phyloP scores from a whole-genome alignment of 2,329 filamentous ascomycete genomes.

The Stachybotrys chlorohalonatus region DNA sequence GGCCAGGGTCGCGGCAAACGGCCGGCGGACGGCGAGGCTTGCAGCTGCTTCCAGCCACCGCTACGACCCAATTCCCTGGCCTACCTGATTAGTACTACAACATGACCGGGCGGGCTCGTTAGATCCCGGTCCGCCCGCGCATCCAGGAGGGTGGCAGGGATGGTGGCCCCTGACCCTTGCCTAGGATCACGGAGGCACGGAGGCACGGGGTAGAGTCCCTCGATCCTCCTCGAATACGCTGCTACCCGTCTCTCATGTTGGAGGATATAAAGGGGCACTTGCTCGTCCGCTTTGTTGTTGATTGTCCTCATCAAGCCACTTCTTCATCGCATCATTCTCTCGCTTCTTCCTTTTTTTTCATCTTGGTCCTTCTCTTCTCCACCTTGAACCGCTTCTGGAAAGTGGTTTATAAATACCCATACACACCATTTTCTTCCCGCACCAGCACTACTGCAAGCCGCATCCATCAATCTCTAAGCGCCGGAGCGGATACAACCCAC shows the following conservation, averaged over 20 bases:
- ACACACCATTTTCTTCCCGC: not conserved
- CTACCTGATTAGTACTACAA: not conserved
- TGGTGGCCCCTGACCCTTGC: not conserved
- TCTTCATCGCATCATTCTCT: not conserved
- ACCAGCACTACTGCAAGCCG: slow-evolving; percentile 9
- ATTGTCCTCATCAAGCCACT: not conserved
- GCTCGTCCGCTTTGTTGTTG: not conserved
- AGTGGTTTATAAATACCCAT: slow-evolving; percentile 1
- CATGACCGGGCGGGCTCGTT: not conserved
- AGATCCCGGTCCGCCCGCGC: not conserved
- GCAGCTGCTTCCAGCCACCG: not conserved
- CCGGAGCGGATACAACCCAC: slow-evolving; percentile 11
- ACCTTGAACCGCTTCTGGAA: slow-evolving; percentile 1
- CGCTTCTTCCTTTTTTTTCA: not conserved
- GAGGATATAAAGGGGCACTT: not conserved
- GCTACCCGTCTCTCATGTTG: not conserved
- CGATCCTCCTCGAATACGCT: not conserved
- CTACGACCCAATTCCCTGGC: not conserved
- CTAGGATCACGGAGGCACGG: not conserved
- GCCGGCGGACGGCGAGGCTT: slow-evolving; percentile 1
- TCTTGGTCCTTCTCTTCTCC: not conserved
- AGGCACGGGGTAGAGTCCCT: not conserved
- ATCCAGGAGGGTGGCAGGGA: not conserved
- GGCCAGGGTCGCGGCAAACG: not conserved
- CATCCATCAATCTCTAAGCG: slow-evolving; percentile 10